A percentile compares a stretch with the other conserved stretches of the same genome.
Conservation (phyloP, 768 basidiomycete genomes). For the Lactarius trivialis region DNA sequence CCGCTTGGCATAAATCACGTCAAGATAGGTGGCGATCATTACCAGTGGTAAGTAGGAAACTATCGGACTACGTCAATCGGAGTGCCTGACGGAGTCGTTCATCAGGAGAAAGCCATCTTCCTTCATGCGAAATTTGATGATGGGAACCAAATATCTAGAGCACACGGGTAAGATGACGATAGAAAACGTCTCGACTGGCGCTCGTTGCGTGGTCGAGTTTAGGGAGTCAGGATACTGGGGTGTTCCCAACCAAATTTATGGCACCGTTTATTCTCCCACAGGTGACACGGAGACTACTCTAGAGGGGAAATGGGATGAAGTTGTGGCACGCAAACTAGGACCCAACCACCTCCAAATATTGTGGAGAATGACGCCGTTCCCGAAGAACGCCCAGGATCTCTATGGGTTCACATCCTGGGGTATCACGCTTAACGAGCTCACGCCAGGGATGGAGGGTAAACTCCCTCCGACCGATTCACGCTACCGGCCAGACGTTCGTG, state of each 20-base stretch:
- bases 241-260: conserved; percentile 64
- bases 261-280: conserved; percentile 46
- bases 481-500: conserved; percentile 72
- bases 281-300: conserved; percentile 53
- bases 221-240: conserved; percentile 84
- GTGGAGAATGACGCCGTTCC: conserved; percentile 72
- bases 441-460: conserved; percentile 52
- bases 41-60: conserved; percentile 51
- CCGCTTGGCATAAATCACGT: conserved; percentile 68
- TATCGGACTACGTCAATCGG: neutral
- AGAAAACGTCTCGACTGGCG: conserved; percentile 49
- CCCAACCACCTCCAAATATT: conserved; percentile 64
- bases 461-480: conserved; percentile 81
- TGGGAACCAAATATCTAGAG: conserved; percentile 86
- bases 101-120: conserved; percentile 79
- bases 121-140: conserved; percentile 84
- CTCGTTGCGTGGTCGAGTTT: conserved; percentile 71
- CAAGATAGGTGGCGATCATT: conserved; percentile 59
- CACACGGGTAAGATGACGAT: conserved; percentile 77
- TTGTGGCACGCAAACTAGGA: conserved; percentile 62
- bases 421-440: conserved; percentile 77
- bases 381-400: conserved; percentile 59
- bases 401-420: conserved; percentile 82
- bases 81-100: neutral
- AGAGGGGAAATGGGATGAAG: conserved; percentile 91